Evolutionary conservation across 2,329 filamentous ascomycete species (phyloP), one percentile per base, ranked within the genome.

Genomic region (Xylariaceae sp.): DNA sequence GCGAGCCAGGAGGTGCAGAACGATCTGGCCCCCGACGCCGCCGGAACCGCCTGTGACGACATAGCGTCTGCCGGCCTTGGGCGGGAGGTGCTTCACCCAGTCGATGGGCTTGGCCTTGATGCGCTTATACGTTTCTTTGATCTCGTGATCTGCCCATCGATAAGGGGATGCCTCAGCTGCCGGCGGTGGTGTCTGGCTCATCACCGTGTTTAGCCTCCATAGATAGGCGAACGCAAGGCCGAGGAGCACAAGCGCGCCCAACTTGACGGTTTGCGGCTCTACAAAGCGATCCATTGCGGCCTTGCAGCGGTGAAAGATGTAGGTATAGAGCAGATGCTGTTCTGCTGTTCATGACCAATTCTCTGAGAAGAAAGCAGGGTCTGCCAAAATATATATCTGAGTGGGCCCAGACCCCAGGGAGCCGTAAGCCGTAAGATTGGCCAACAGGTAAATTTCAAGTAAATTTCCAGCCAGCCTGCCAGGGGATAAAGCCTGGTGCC

Each of bases 21-120:
- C 60, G 23, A 73, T 65, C 57, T 66, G 66, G 15, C 68, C 66
- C 3, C 71, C 70, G 9, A 73, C 69, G 11, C 66, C 62, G 18
- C 68, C 67, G 57, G 53, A 57, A n/a, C 62, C 62, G 16, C 62
- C 62, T 1, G 59, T 62, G 5, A 65, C 46, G 21, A 64, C 46
- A 42, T 65, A 65, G 13, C 62, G 60, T 3, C 62, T 58, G n/a
- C 56, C 44, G 26, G 59, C 50, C 19, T 50, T 56, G 0, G 61
- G 60, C 5, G 62, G 62, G 9, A 65, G 50, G 21, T 58, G 48
- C 11, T 51, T 43, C 0, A 41, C 42, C 49, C 53, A 61, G 39
- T 57, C 55, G 24, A 63, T 51, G 0, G 57, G 57, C 3, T 47
- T 40, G 5, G 47, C 35, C 36, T 55, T 50, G n/a, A 64, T 50